These are phyloP conservation scores for Hanseniaspora mollemarum DNA, from an alignment of 805 yeast genomes.

Conservation along the genomic window DNA sequence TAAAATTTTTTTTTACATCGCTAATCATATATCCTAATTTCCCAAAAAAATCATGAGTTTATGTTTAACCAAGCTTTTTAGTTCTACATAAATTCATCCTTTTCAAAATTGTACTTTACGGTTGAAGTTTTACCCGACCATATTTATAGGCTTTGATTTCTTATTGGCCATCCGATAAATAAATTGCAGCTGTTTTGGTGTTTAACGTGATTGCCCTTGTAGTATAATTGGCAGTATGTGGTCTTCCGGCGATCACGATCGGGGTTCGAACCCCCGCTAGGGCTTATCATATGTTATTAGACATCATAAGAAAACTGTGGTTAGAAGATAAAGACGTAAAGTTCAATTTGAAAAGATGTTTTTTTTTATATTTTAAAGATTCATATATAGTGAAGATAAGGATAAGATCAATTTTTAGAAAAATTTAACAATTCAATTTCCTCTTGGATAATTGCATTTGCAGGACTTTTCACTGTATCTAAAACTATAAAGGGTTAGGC, in stretches of 20 bases:
- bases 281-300: constrained; percentile 25
- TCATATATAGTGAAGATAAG: not conserved
- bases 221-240: constrained; percentile 45
- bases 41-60: not conserved
- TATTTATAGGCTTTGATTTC: not conserved
- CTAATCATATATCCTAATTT: not conserved
- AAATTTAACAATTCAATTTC: not conserved
- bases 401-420: no score
- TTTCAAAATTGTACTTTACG: not conserved
- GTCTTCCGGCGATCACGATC: constrained; percentile 45
- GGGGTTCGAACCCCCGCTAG: constrained; percentile 47
- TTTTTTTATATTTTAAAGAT: not conserved
- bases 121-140: not conserved
- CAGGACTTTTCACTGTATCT: not conserved
- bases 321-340: not conserved
- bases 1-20: not conserved
- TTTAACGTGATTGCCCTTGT: constrained; percentile 32
- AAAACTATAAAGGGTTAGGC: not conserved
- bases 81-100: not conserved
- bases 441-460: not conserved
- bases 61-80: not conserved
- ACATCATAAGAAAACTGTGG: no score
- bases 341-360: not conserved
- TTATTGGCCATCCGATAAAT: not conserved
- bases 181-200: not conserved